Base-by-base conservation (phyloP, 2,329 filamentous ascomycete genomes). In the Fusarium penzigii region DNA sequence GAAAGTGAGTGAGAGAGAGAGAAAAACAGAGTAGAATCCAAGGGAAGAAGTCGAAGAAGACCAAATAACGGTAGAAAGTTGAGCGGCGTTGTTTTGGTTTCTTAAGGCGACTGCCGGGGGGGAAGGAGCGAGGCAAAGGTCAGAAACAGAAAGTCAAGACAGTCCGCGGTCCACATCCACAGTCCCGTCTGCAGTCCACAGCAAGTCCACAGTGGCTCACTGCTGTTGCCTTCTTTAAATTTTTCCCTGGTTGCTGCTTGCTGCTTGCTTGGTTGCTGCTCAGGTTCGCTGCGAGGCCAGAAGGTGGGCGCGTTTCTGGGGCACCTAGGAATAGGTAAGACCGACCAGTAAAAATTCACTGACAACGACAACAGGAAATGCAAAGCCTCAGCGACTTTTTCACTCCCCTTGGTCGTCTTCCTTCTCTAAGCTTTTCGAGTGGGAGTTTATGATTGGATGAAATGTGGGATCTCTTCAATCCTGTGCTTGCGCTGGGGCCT, bases 11-110 rank as follows among this genome's bases (percentile, higher is more conserved):
- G 53, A 46, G 50, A 56, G 51, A 47, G 48, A 56, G 49, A 53
- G 56, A 51, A 43, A 52, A 62, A 53, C 48, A 52, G 51, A 61
- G 61, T 62, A 59, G 61, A 54, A 62, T 54, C 55, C 40, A 53
- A 55, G 53, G 57, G 61, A 62, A 58, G 48, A 62, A 57, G 56
- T 53, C 44, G 17, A 56, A 25, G 20, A 25, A 25, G 32, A 36
- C 32, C 32, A 36, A 36, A 36, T 25, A 25, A 25, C 20, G 20
- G 32, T 36, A 12, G 32, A 36, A 14, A 11, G 32, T 36, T 25
- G 46, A 61, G 55, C 51, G 49, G 57, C 57, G 57, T 54, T 60
- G 48, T 55, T 60, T 20, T 52, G 54, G 42, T 58, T 59, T 58
- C 57, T 60, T 58, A 58, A 58, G 44, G 51, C 55, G 46, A 55